phyloP scores from a whole-genome alignment of 73 alveolate species.

The Paramecium bursaria region DNA sequence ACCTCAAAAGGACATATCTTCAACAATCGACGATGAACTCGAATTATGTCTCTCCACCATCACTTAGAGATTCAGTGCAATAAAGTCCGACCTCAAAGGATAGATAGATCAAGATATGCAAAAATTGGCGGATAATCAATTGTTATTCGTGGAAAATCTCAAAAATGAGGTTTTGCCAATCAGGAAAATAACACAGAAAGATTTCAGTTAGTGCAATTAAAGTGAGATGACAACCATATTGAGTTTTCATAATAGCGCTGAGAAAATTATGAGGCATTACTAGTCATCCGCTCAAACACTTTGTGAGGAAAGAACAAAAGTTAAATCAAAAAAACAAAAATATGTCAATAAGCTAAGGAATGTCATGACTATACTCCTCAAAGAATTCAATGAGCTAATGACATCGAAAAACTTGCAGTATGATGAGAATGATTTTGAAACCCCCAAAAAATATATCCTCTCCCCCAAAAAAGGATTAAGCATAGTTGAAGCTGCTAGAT shows the following conservation, averaged over 20 bases:
- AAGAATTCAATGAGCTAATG: constrained; percentile 40
- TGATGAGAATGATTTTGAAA: constrained; percentile 45
- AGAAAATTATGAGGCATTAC: constrained; percentile 29
- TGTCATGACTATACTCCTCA: constrained; percentile 28
- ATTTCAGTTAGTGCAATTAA: neutral
- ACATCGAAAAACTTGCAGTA: constrained; percentile 21
- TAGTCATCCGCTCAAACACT: constrained; percentile 1
- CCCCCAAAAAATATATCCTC: constrained; percentile 12
- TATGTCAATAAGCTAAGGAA: constrained; percentile 14
- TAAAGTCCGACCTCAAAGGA: constrained; percentile 52
- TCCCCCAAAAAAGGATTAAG: constrained; percentile 36
- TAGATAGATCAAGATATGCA: constrained; percentile 27
- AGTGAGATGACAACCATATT: neutral
- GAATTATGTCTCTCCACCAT: constrained; percentile 4
- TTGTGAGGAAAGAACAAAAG: constrained; percentile 2
- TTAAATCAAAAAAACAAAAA: constrained; percentile 42
- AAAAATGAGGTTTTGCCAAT: constrained; percentile 15
- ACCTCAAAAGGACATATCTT: constrained; percentile 9
- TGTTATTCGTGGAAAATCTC: neutral
- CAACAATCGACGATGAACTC: constrained; percentile 14
- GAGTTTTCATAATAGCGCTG: constrained; percentile 12
- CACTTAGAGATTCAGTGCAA: constrained; percentile 3
- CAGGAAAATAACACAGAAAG: neutral
- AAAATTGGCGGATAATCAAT: constrained; percentile 19
- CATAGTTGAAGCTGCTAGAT: constrained; percentile 50